Conservation (phyloP, 305 asterid species). For the Solanum chacoense region DNA sequence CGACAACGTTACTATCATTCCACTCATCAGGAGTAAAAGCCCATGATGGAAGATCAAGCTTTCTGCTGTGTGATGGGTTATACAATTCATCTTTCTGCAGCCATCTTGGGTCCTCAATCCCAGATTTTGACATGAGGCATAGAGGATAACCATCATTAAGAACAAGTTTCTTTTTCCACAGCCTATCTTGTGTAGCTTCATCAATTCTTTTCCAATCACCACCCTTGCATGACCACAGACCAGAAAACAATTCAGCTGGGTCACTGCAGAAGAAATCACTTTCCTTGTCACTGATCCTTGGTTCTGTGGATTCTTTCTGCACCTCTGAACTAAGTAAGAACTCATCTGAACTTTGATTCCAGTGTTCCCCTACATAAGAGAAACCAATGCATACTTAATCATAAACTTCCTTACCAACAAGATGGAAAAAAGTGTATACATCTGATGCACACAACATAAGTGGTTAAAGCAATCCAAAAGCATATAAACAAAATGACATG, state of each 20-base stretch:
- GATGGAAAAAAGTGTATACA: neutral
- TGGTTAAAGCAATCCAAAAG: neutral
- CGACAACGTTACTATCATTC: conserved; percentile 38
- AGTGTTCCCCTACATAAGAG: conserved; percentile 27
- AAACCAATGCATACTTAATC: conserved; percentile 31
- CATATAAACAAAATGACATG: neutral
- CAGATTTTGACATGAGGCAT: conserved; percentile 83
- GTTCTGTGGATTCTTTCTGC: conserved; percentile 32
- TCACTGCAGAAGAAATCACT: conserved; percentile 26
- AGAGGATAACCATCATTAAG: conserved; percentile 87
- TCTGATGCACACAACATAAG: neutral
- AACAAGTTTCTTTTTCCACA: conserved; percentile 67
- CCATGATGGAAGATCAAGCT: conserved; percentile 87
- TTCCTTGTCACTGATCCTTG: conserved; percentile 46
- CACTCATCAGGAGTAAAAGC: conserved; percentile 84
- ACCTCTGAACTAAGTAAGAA: conserved; percentile 22
- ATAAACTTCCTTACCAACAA: conserved; percentile 6
- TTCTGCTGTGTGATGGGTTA: conserved; percentile 56
- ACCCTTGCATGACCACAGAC: conserved; percentile 87
- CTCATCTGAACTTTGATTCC: conserved; percentile 24
- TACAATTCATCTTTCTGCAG: conserved; percentile 70
- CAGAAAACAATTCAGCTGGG: conserved; percentile 43
- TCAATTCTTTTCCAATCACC: conserved; percentile 96
- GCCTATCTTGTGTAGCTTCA: conserved; percentile 61
- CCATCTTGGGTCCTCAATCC: conserved; percentile 89